A percentile compares a stretch with the other conserved stretches of the same genome.
Evolutionary conservation across 73 alveolate species (phyloP).

Genomic region (Paramecium octaurelia): DNA sequence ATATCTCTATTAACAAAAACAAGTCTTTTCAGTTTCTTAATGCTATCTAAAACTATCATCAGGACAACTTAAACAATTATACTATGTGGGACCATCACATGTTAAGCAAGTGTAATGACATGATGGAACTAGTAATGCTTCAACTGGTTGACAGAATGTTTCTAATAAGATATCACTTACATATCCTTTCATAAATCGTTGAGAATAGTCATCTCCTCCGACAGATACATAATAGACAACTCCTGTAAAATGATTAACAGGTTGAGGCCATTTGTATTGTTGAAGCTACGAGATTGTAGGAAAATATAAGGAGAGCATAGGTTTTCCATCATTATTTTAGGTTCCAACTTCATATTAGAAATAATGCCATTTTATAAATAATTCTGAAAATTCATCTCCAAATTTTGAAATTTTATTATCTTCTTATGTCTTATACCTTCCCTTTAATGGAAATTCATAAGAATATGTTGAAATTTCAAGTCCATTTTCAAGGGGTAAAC

Average conservation of each 20-base stretch:
- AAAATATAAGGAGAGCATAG: neutral
- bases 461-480: neutral
- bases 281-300: neutral
- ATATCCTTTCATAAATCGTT: neutral
- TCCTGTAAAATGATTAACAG: neutral
- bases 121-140: neutral
- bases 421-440: neutral
- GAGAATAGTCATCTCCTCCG: neutral
- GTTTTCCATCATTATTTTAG: neutral
- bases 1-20: neutral
- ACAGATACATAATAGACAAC: neutral
- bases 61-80: neutral
- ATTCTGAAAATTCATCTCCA: neutral
- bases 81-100: neutral
- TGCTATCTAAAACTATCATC: neutral
- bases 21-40: neutral
- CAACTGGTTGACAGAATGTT: neutral
- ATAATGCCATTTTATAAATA: neutral
- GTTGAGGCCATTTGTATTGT: neutral
- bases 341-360: neutral
- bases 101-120: neutral
- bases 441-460: neutral
- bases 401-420: neutral
- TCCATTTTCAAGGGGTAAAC: neutral
- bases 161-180: neutral